These are phyloP conservation scores for Coix lacrymajobi DNA, from an alignment of 176 grass and related monocot species.

Conservation along the genomic window DNA sequence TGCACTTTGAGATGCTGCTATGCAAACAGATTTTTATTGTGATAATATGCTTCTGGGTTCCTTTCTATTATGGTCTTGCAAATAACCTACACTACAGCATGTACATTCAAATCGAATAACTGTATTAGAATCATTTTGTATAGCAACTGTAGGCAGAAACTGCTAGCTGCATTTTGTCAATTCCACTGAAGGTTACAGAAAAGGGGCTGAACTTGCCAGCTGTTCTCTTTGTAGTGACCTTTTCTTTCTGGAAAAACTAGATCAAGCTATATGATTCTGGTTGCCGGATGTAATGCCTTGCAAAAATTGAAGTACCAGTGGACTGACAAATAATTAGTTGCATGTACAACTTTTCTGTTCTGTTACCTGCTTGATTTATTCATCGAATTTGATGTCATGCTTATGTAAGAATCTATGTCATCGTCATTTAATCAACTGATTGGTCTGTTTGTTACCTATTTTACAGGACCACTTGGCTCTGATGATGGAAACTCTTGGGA, in stretches of 20 bases:
- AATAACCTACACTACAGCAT: background rate
- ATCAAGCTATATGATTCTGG: background rate
- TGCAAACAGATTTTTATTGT: background rate
- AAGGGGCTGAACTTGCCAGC: background rate
- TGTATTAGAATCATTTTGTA: background rate
- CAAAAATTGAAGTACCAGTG: background rate
- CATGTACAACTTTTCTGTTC: background rate
- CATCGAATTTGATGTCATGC: background rate
- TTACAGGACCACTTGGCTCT: conserved; percentile 84
- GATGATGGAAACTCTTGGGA: conserved; percentile 95
- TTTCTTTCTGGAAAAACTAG: background rate
- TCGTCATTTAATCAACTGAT: background rate
- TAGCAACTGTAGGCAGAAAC: background rate
- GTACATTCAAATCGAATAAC: background rate
- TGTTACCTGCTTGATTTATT: background rate
- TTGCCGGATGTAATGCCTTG: conserved; percentile 14
- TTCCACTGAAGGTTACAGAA: background rate
- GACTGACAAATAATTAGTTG: background rate
- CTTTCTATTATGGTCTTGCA: background rate
- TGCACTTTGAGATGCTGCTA: background rate
- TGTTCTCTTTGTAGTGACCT: background rate
- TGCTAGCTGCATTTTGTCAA: background rate
- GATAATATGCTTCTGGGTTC: background rate
- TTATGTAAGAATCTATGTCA: conserved; percentile 8
- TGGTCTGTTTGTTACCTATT: background rate